Percentiles rank a stretch among this genome's conserved stretches.
These are phyloP conservation scores for Tulasnella sp. DNA, from an alignment of 768 basidiomycete species.

Conservation along the genomic window DNA sequence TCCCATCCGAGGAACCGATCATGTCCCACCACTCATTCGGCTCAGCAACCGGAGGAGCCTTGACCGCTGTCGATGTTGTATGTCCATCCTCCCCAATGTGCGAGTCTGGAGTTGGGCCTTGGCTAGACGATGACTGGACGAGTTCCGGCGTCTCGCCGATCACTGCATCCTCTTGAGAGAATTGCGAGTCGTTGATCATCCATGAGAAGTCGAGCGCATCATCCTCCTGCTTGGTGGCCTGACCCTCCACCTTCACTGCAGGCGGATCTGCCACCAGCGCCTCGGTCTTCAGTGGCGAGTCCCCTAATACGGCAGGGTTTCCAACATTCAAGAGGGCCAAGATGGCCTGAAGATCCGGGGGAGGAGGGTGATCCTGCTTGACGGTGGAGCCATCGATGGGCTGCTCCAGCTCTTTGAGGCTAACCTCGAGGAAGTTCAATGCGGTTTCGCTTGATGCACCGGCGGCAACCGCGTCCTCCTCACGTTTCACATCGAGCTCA, in stretches of 20 bases:
- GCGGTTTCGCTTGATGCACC: not conserved
- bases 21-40: constrained; percentile 2
- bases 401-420: not conserved
- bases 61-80: not conserved
- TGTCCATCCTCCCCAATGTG: constrained; percentile 3
- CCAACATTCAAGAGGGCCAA: too few species aligned
- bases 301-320: not conserved
- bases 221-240: not conserved
- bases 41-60: not conserved
- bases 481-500: constrained; percentile 10
- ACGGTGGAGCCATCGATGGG: not conserved
- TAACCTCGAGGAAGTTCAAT: constrained; percentile 1
- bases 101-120: constrained; percentile 19
- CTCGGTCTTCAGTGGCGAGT: not conserved
- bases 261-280: not conserved
- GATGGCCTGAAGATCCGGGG: not conserved
- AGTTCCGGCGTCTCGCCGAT: constrained; percentile 17
- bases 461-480: not conserved
- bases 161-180: constrained; percentile 5
- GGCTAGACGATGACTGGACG: constrained; percentile 7
- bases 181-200: constrained; percentile 7
- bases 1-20: constrained; percentile 12
- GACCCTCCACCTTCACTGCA: too few species aligned
- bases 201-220: constrained; percentile 14
- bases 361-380: not conserved